phyloP scores from a whole-genome alignment of 1,139 yeast genomes.

The Debaryomyces nepalensis region DNA sequence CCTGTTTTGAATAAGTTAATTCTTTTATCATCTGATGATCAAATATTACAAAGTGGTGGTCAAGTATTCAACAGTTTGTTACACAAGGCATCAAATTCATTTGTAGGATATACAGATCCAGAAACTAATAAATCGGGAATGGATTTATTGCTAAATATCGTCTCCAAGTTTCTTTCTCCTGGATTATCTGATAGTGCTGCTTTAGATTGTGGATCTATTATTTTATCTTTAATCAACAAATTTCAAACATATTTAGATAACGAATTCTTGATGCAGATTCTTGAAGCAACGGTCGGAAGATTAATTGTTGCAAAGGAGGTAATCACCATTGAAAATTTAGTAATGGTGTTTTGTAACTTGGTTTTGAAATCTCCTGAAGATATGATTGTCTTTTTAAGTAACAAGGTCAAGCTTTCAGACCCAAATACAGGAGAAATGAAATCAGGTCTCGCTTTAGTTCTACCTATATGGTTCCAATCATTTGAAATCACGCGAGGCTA shows the following conservation, averaged over 20 bases:
- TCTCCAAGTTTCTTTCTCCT: slow-evolving; percentile 74
- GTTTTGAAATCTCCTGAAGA: slow-evolving; percentile 63
- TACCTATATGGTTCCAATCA: slow-evolving; percentile 78
- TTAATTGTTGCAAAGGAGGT: slow-evolving; percentile 68
- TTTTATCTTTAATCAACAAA: slow-evolving; percentile 65
- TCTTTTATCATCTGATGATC: slow-evolving; percentile 68
- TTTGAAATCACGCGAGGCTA: slow-evolving; percentile 83
- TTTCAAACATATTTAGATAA: slow-evolving; percentile 56
- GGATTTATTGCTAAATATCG: slow-evolving; percentile 59
- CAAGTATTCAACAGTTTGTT: slow-evolving; percentile 72
- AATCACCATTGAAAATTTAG: slow-evolving; percentile 73
- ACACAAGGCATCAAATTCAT: slow-evolving; percentile 51
- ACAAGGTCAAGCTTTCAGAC: slow-evolving; percentile 40
- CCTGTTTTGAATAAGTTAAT: slow-evolving; percentile 58
- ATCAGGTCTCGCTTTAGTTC: slow-evolving; percentile 29
- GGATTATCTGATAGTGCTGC: slow-evolving; percentile 80
- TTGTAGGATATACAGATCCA: slow-evolving; percentile 45
- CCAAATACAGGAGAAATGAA: slow-evolving; percentile 26
- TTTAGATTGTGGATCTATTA: slow-evolving; percentile 69
- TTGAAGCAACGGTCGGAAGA: slow-evolving; percentile 74
- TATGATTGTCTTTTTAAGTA: slow-evolving; percentile 61
- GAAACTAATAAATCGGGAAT: slow-evolving; percentile 52
- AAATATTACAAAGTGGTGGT: slow-evolving; percentile 76
- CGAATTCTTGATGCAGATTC: slow-evolving; percentile 58
- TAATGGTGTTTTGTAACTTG: slow-evolving; percentile 76